Base-by-base conservation (phyloP, 352 stramenopile species). In the Poterioochromonas sp. region DNA sequence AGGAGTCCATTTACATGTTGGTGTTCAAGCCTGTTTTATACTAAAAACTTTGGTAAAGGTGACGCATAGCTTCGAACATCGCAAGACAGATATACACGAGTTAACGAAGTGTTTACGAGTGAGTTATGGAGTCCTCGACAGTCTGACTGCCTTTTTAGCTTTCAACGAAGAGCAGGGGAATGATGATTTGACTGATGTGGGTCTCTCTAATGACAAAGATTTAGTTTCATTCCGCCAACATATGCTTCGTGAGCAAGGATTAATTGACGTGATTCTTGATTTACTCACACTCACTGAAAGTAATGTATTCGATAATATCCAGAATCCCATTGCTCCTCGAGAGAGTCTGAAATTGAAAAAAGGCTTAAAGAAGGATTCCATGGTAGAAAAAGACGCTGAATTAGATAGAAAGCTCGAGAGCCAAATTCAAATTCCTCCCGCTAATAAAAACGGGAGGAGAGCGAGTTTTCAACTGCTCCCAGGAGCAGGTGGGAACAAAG, bases 211-310 rank as follows among this genome's bases (percentile, higher is more conserved):
- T 44, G 15, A 12, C 2, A 41, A 47, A 71, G 32, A 29, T 1
- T 34, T 34, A 3, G 53, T 54, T 34, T n/a, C n/a, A 5, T 26
- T 54, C 15, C 65, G 65, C 11, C 65, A 74, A 54, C 49, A 8
- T 37, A 74, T 74, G 65, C 8, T 74, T 34, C 37, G 65, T 29
- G 65, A 74, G 40, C 65, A 74, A 35, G 65, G 65, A 32, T 12
- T 74, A 26, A 2, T 74, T 26, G 40, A 15, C 29, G 65, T 35
- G 11, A 1, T 74, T 8, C 32, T 74, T 34, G 65, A 74, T 54
- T 2, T 74, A 34, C 15, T 74, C 1, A 37, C 35, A 37, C 40
- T 74, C 1, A 58, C 39, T 37, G 40, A 54, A 39, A 11, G 1
- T 1, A 39, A 35, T 32, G 11, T 35, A 8, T 74, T 74, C 40